Evolutionary conservation across 768 basidiomycete genomes (phyloP).

Genomic region (Boletus fagicola): DNA sequence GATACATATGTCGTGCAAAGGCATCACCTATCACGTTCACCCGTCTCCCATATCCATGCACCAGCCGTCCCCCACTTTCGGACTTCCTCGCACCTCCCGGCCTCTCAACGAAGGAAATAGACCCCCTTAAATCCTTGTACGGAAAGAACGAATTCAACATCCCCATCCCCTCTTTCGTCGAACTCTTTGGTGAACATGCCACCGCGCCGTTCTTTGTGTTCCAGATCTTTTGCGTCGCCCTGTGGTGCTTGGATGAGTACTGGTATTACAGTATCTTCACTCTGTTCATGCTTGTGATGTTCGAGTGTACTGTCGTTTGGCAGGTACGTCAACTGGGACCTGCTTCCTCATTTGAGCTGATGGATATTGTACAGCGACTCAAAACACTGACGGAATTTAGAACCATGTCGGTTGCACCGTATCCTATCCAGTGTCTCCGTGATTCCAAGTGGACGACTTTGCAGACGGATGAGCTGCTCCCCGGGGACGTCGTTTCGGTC

Average conservation of each 20-base stretch:
- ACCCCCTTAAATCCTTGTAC: constrained; percentile 61
- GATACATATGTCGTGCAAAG: constrained; percentile 61
- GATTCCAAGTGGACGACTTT: constrained; percentile 77
- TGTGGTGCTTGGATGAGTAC: constrained; percentile 98
- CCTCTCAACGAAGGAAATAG: constrained; percentile 47
- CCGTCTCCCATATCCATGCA: constrained; percentile 86
- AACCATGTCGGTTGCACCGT: constrained; percentile 94
- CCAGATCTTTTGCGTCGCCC: constrained; percentile 94
- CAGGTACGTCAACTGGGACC: constrained; percentile 57
- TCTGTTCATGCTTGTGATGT: constrained; percentile 96
- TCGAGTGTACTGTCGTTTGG: constrained; percentile 98
- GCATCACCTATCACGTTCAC: constrained; percentile 60
- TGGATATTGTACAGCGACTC: constrained; percentile 59
- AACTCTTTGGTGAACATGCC: constrained; percentile 92
- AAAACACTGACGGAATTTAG: constrained; percentile 92
- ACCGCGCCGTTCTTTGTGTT: constrained; percentile 99
- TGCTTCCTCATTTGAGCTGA: not conserved
- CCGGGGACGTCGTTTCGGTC: constrained; percentile 87
- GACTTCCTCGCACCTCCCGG: constrained; percentile 62
- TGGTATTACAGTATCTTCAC: constrained; percentile 99
- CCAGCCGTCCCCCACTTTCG: constrained; percentile 62
- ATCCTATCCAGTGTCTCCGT: constrained; percentile 78
- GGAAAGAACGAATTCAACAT: constrained; percentile 97
- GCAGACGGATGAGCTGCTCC: constrained; percentile 83
- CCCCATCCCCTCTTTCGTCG: constrained; percentile 90